Evolutionary conservation across 441 rosid genomes (phyloP).

Genomic region (Pelargonium myrrhifolium): DNA sequence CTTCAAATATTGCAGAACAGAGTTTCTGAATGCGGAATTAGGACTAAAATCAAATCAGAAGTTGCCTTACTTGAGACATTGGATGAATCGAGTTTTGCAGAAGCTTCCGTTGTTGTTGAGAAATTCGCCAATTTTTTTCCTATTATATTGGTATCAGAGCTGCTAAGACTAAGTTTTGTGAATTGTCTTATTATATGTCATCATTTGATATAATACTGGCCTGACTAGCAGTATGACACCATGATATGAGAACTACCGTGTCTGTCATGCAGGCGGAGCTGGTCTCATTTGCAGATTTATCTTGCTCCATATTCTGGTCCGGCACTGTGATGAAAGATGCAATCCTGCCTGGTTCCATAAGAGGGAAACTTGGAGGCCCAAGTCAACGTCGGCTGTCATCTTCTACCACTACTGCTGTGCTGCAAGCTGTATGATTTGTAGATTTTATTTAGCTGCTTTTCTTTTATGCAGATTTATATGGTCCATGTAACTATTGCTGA

Average conservation of each 20-base stretch:
- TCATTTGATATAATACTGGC: background rate
- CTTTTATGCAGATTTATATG: background rate
- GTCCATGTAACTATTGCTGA: background rate
- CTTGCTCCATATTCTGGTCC: constrained; percentile 64
- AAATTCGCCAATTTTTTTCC: constrained; percentile 42
- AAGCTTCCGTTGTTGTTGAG: constrained; percentile 30
- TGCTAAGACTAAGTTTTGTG: constrained; percentile 6
- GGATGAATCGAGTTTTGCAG: constrained; percentile 27
- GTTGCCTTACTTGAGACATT: constrained; percentile 27
- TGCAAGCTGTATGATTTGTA: constrained; percentile 67
- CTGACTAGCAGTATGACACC: background rate
- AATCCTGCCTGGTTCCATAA: constrained; percentile 60
- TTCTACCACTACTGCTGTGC: constrained; percentile 55
- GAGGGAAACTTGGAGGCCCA: constrained; percentile 93
- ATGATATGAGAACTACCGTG: constrained; percentile 9
- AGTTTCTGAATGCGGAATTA: constrained; percentile 29
- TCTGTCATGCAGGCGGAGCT: constrained; percentile 53
- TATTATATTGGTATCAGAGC: constrained; percentile 46
- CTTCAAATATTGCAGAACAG: constrained; percentile 51
- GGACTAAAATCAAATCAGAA: constrained; percentile 25
- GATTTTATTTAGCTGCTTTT: constrained; percentile 13
- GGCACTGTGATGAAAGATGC: constrained; percentile 31
- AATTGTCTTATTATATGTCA: constrained; percentile 2
- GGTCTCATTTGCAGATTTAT: constrained; percentile 52
- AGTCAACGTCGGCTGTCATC: constrained; percentile 87